A percentile compares a stretch with the other conserved stretches of the same genome.
phyloP scores from a whole-genome alignment of 352 stramenopile species.

The Hyphochytrium catenoides region DNA sequence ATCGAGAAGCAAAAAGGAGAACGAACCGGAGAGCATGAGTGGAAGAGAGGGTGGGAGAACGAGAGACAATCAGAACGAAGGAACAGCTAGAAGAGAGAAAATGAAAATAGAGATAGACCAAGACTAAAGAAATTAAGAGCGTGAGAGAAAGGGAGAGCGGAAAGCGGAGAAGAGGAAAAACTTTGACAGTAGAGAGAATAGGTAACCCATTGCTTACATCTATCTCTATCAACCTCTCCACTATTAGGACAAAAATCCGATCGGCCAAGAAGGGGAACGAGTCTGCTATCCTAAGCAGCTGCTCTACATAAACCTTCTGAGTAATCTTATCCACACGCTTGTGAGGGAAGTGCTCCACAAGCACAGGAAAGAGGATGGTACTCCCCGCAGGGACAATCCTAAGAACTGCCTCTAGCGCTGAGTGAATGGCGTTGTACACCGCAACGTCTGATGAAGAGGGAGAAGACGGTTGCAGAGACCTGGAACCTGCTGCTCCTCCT shows the following conservation, averaged over 20 bases:
- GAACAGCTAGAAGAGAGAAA: too few relatives aligned
- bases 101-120: too few relatives aligned
- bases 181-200: too few relatives aligned
- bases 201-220: slow-evolving; percentile 15
- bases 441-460: slow-evolving; percentile 10
- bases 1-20: too few relatives aligned
- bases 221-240: slow-evolving; percentile 53
- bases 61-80: too few relatives aligned
- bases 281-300: slow-evolving; percentile 24
- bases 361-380: slow-evolving; percentile 40
- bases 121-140: too few relatives aligned
- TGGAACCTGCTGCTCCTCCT: slow-evolving; percentile 19
- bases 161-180: too few relatives aligned
- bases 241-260: slow-evolving; percentile 47
- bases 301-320: slow-evolving; percentile 38
- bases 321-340: slow-evolving; percentile 35
- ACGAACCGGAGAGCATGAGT: too few relatives aligned
- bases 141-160: too few relatives aligned
- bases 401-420: slow-evolving; percentile 30
- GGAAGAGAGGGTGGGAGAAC: too few relatives aligned
- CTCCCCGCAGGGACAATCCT: slow-evolving; percentile 36
- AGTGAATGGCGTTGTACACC: slow-evolving; percentile 25
- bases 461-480: background rate
- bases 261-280: slow-evolving; percentile 27
- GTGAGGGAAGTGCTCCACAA: slow-evolving; percentile 50